A percentile compares a stretch with the other conserved stretches of the same genome.
These are phyloP conservation scores for Austropuccinia psidii DNA, from an alignment of 1,284 basidiomycete species.

Conservation along the genomic window DNA sequence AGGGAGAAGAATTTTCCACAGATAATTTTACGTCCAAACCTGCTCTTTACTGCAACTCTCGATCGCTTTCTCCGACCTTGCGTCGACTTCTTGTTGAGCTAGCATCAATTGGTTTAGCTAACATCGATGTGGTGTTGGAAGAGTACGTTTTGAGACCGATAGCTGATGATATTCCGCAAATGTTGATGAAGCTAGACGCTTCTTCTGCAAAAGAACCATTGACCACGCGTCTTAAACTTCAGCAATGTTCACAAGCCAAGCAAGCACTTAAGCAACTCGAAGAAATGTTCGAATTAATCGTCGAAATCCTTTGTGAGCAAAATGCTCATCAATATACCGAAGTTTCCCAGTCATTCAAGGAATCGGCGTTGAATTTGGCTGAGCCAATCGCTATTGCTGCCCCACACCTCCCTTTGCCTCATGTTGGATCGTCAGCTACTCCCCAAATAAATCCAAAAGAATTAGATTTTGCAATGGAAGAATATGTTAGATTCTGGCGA, in stretches of 20 bases:
- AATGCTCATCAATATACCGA: neutral
- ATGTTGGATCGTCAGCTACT: neutral
- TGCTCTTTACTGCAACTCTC: slow-evolving; percentile 7
- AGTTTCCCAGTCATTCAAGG: neutral
- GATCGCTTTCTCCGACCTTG: slow-evolving; percentile 13
- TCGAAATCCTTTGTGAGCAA: slow-evolving; percentile 2
- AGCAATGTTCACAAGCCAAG: neutral
- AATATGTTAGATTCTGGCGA: slow-evolving; percentile 22
- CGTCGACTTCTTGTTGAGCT: slow-evolving; percentile 22
- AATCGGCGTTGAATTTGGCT: neutral
- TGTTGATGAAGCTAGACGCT: too few relatives aligned
- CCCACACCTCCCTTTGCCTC: neutral
- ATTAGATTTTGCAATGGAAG: neutral
- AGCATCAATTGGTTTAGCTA: slow-evolving; percentile 20
- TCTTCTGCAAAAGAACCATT: neutral
- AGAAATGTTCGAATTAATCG: slow-evolving; percentile 1
- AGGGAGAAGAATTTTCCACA: slow-evolving; percentile 4
- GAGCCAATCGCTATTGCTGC: neutral
- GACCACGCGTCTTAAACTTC: neutral
- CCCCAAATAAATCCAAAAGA: neutral
- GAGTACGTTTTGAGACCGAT: slow-evolving; percentile 13
- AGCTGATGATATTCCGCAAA: slow-evolving; percentile 15
- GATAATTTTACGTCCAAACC: neutral
- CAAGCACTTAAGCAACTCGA: slow-evolving; percentile 8
- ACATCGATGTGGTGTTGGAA: slow-evolving; percentile 29